Conservation (phyloP, 1,284 basidiomycete species). For the Heliocybe sulcata region DNA sequence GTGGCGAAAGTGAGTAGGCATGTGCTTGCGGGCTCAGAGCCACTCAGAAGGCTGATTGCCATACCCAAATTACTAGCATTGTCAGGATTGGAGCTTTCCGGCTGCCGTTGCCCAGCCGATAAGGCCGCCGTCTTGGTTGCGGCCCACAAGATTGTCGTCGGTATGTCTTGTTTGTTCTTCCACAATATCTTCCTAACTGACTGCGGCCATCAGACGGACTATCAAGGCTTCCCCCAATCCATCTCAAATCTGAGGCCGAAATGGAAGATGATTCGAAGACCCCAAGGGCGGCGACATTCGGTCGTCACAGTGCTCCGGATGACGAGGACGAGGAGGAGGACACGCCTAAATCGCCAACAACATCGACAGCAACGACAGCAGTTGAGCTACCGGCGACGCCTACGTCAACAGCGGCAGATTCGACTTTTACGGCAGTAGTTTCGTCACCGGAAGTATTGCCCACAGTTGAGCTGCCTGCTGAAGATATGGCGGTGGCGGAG, state of each 20-base stretch:
- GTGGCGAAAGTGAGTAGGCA: conserved; percentile 64
- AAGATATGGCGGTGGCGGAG: neutral
- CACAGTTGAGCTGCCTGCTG: neutral
- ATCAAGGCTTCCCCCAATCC: conserved; percentile 56
- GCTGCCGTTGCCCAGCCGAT: conserved; percentile 62
- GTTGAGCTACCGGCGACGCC: neutral
- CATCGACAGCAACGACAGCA: neutral
- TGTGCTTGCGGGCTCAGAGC: neutral
- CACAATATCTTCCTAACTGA: neutral
- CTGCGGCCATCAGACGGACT: conserved; percentile 47
- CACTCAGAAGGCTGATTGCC: neutral
- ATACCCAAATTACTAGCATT: conserved; percentile 40
- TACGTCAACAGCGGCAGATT: neutral
- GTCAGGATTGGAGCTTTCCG: conserved; percentile 50
- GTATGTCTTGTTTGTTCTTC: conserved; percentile 27
- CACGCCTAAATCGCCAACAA: conserved; percentile 5
- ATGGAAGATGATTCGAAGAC: conserved; percentile 25
- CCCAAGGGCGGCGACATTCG: conserved; percentile 21
- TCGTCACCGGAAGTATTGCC: neutral
- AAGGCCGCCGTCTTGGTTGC: conserved; percentile 78
- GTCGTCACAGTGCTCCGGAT: conserved; percentile 6
- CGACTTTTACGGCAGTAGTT: neutral
- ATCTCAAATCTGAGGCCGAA: conserved; percentile 54
- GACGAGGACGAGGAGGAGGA: conserved; percentile 13
- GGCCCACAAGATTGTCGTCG: conserved; percentile 80